Base-by-base conservation (phyloP, 768 basidiomycete species). In the Rhodotorula paludigena region DNA sequence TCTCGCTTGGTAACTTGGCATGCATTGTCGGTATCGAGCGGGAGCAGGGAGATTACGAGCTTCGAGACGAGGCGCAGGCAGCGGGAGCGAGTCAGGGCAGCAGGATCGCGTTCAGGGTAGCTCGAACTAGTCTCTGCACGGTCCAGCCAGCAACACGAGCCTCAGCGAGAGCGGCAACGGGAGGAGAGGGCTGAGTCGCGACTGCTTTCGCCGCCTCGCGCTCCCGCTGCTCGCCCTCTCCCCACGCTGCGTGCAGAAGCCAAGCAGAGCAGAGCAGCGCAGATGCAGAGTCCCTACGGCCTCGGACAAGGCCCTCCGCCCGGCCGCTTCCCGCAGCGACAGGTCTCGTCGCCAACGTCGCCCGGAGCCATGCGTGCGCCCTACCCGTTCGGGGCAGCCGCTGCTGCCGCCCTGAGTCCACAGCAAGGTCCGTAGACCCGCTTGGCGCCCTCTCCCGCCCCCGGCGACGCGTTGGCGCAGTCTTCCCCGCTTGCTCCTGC, bases 261-360 rank as follows among this genome's bases (percentile, higher is more conserved):
- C n/a, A 51, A 15, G 23, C 30, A n/a, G 51, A 61, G 32, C 49
- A 52, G n/a, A n/a, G n/a, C n/a, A n/a, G n/a, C n/a, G n/a, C n/a
- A n/a, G n/a, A n/a, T n/a, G n/a, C n/a, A n/a, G 33, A 10, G 39
- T 15, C 48, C 41, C n/a, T 61, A 49, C 48, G 49, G 54, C 5
- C 39, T 66, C 16, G 65, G 65, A 7, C 60, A 66, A n/a, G 65
- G 59, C 23, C 39, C 47, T 7, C 47, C 59, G 20, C 60, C 65
- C 0, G 47, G 47, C 16, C 35, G 65, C 12, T 57, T 61, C 60
- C 38, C 23, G 7, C 16, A 32, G 25, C 23, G 18, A 10, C 32
- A 8, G 15, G 23, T 16, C 28, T n/a, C 41, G n/a, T n/a, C 42
- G 28, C 56, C 56, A 0, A 7, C 30, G 20, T 33, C 41, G 30